phyloP scores from a whole-genome alignment of 192 early-diverging fungal species.

The Jimgerdemannia flammicorona region DNA sequence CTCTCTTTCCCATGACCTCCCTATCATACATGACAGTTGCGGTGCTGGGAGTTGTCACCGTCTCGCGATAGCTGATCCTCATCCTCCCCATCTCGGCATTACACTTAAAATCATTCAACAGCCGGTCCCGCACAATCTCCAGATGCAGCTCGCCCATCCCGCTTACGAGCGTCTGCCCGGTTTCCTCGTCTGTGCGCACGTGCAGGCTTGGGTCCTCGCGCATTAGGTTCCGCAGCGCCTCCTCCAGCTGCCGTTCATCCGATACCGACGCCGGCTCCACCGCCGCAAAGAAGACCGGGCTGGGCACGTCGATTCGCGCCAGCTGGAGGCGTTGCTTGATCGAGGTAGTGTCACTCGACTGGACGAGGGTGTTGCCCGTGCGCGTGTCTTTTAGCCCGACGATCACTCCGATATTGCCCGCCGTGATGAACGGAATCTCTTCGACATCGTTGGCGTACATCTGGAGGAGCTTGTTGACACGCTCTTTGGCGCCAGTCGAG shows the following conservation, averaged over 20 bases:
- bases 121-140: constrained; percentile 83
- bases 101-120: constrained; percentile 75
- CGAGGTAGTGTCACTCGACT: constrained; percentile 44
- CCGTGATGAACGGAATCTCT: constrained; percentile 65
- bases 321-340: constrained; percentile 48
- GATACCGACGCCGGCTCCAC: constrained; percentile 72
- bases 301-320: constrained; percentile 77
- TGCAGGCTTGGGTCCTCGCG: constrained; percentile 89
- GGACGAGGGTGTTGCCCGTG: constrained; percentile 83
- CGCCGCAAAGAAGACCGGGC: constrained; percentile 81
- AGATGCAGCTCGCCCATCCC: constrained; percentile 97
- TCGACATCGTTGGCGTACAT: constrained; percentile 92
- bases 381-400: constrained; percentile 77
- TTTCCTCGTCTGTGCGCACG: constrained; percentile 71
- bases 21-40: constrained; percentile 55
- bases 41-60: constrained; percentile 33
- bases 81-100: constrained; percentile 80
- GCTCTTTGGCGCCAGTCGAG: constrained; percentile 63
- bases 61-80: constrained; percentile 87
- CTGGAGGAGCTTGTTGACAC: constrained; percentile 78
- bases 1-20: constrained; percentile 67
- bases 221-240: constrained; percentile 67
- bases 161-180: constrained; percentile 81
- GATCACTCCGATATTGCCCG: constrained; percentile 85
- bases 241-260: constrained; percentile 69